Percentiles rank a stretch among this genome's conserved stretches.
phyloP scores from a whole-genome alignment of 768 basidiomycete genomes.

The Tylopilus subfusipes region DNA sequence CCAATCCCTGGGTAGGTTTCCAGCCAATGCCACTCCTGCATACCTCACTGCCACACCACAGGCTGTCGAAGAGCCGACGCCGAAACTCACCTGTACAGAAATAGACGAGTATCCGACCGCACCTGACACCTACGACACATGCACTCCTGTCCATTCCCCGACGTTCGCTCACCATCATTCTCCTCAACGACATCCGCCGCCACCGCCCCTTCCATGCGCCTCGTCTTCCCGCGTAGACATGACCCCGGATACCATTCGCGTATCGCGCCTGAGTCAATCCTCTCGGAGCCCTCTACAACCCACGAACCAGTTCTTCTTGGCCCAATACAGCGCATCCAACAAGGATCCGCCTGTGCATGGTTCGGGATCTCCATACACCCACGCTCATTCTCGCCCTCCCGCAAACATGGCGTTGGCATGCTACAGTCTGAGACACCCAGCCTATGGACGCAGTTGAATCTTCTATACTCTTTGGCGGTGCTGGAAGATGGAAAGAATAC shows the following conservation, averaged over 20 bases:
- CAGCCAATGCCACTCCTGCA: neutral
- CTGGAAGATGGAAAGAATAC: conserved; percentile 2
- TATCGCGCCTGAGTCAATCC: conserved; percentile 21
- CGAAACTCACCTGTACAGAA: conserved; percentile 22
- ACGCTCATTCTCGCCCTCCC: conserved; percentile 7
- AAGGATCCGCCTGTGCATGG: conserved; percentile 8
- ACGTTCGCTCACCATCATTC: neutral
- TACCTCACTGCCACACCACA: neutral
- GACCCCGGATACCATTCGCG: conserved; percentile 40
- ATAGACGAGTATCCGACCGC: conserved; percentile 14
- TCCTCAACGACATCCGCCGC: conserved; percentile 1
- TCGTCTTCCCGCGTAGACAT: conserved; percentile 39
- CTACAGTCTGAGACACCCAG: conserved; percentile 8
- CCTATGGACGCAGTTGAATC: conserved; percentile 10
- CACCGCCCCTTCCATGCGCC: conserved; percentile 21
- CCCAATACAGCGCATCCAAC: conserved; percentile 4
- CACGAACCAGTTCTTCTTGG: conserved; percentile 24
- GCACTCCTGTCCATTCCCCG: conserved; percentile 10
- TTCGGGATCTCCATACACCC: conserved; percentile 5
- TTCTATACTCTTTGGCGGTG: neutral
- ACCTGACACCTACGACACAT: conserved; percentile 7
- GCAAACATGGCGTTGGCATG: conserved; percentile 12
- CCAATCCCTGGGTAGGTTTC: conserved; percentile 24
- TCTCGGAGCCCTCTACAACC: conserved; percentile 25
- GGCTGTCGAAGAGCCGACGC: conserved; percentile 29